These are phyloP conservation scores for Polytrichum commune DNA, from an alignment of 225 moss, liverwort and hornwort genomes.

Conservation along the genomic window DNA sequence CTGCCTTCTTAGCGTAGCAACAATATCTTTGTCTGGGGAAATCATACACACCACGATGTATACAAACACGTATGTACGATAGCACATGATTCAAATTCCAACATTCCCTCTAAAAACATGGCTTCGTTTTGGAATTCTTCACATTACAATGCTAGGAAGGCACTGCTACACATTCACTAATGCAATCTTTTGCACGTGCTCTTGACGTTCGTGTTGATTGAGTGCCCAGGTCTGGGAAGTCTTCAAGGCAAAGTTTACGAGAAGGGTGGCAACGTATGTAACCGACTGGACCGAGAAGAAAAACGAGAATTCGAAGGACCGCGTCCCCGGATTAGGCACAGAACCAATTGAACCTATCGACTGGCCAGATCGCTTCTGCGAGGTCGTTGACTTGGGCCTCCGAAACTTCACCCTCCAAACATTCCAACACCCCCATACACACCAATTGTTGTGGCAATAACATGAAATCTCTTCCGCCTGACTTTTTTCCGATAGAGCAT, in stretches of 20 bases:
- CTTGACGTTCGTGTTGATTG: too few species aligned
- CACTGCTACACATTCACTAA: too few species aligned
- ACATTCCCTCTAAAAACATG: too few species aligned
- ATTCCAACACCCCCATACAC: constrained; percentile 32
- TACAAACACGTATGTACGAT: too few species aligned
- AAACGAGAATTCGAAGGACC: constrained; percentile 31
- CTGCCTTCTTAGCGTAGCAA: too few species aligned
- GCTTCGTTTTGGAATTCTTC: too few species aligned
- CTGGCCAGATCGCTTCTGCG: constrained; percentile 52
- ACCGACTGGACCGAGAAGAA: constrained; percentile 47
- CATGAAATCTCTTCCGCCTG: too few species aligned
- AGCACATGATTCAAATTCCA: too few species aligned
- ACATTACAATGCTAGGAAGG: too few species aligned
- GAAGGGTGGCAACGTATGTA: constrained; percentile 51
- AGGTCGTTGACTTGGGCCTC: constrained; percentile 39
- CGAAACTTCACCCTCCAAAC: constrained; percentile 29
- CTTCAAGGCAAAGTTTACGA: constrained; percentile 52
- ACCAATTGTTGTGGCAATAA: constrained; percentile 20
- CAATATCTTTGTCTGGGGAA: too few species aligned
- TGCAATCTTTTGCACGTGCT: too few species aligned
- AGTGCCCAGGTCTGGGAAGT: constrained; percentile 44
- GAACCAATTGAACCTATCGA: constrained; percentile 41
- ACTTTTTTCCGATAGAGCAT: neutral
- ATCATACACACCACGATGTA: too few species aligned
- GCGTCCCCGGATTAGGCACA: constrained; percentile 39